Base-by-base conservation (phyloP, 2,329 filamentous ascomycete genomes). In the Diaporthe ilicicola region DNA sequence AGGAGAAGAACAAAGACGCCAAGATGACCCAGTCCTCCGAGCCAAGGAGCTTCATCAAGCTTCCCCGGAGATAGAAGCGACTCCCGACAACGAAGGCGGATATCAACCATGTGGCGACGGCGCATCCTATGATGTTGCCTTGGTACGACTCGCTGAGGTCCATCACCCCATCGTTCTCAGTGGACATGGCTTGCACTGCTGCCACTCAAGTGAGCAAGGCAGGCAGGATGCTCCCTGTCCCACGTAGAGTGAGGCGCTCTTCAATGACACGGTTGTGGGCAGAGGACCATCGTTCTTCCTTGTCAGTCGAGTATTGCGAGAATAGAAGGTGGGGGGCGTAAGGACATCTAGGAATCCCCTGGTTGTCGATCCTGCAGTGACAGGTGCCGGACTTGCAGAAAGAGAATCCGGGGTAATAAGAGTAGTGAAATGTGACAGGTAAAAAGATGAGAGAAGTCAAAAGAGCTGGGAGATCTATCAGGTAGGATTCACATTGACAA, bases 11-110 rank as follows among this genome's bases (percentile, higher is more conserved):
- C 34, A 80, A 66, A 10, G 79, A 74, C 32, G 77, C 69, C n/a
- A 81, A 15, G 51, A 80, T 77, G 5, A 77, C 74, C 75, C 79
- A 80, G 69, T 81, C 80, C 62, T 81, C 80, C 4, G 72, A 24
- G 68, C 79, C 79, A 66, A 79, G 77, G 51, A 79, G 76, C 70
- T 78, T 78, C 51, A 80, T 77, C 67, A 81, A 67, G 8, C 74
- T 71, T 7, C 76, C 73, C 67, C 80, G 72, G 32, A 79, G 79
- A 50, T 78, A 80, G 48, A 81, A 74, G 4, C 79, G 79, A 34
- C 78, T 37, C 8, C 72, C 64, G 27, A 79, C 75, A n/a, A 79
- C 72, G 0, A 77, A 19, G 22, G 77, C 78, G 2, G 79, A 77
- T 32, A 81, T 70, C 24, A 44, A 39, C 65, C 71, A 71, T 46